Percentiles rank a stretch among this genome's conserved stretches.
These are phyloP conservation scores for Geotrichum ghanense DNA, from an alignment of 805 yeast species.

Conservation along the genomic window DNA sequence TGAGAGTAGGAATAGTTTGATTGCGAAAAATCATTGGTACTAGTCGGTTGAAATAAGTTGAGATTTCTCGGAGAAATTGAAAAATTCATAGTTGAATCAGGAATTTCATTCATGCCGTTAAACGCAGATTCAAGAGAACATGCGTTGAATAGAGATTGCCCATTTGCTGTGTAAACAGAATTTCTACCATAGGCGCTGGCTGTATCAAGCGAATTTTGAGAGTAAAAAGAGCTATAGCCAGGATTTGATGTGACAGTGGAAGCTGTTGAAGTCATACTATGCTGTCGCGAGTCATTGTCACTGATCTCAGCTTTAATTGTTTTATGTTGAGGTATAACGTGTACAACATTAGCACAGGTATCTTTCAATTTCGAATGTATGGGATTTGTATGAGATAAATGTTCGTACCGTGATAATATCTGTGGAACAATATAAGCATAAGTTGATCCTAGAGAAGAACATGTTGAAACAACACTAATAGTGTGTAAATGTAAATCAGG, in stretches of 20 bases:
- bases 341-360: conserved; percentile 12
- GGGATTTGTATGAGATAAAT: neutral
- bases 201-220: neutral
- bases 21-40: neutral
- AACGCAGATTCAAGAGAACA: too few relatives aligned
- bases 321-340: conserved; percentile 13
- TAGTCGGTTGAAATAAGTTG: neutral
- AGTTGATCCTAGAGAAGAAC: conserved; percentile 11
- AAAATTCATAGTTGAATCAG: neutral
- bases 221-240: neutral
- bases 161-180: too few relatives aligned
- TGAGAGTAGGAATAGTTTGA: neutral
- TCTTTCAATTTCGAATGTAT: neutral
- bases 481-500: neutral
- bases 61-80: neutral
- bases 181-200: too few relatives aligned
- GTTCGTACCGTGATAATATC: conserved; percentile 8
- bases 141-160: too few relatives aligned
- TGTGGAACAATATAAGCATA: conserved; percentile 9
- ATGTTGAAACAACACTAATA: conserved; percentile 7
- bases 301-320: neutral
- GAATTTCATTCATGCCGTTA: neutral
- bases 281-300: neutral
- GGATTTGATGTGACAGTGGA: neutral
- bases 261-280: neutral